Evolutionary conservation across 495 filamentous ascomycete species (phyloP), one percentile per base, ranked within the genome.

Genomic region (Neurospora tetrasperma): DNA sequence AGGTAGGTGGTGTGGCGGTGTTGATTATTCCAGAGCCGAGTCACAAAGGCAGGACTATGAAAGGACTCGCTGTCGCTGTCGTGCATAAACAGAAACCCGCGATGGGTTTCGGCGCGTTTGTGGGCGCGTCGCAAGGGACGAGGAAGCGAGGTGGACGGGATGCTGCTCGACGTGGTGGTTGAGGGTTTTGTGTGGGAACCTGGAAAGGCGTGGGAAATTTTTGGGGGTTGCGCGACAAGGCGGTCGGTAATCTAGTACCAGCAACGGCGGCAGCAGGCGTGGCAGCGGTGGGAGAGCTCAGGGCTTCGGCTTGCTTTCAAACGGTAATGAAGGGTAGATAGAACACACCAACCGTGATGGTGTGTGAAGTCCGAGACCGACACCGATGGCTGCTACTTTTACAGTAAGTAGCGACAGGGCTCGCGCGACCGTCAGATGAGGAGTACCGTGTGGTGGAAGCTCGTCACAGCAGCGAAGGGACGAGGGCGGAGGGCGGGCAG

Each of bases 161-260:
- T 66, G 54, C 54, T 16, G 54, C 54, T 66, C 54, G 54, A 66
- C 54, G 54, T 66, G 27, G 54, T 35, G 54, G 54, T 66, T 35
- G 54, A 35, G 54, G 59, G 70, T 69, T 69, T 71, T 73, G 72
- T 70, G 72, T 70, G 69, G 72, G 62, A 72, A 72, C 35, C 14
- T 66, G 54, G 7, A 66, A 35, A 66, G 39, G 39, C 70, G 70
- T 72, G 18, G 18, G 43, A 66, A 66, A 71, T 71, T 71, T 73
- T 73, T 54, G 72, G 72, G 72, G 69, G 39, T 62, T 66, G 40
- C 70, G 69, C 70, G 73, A 70, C 54, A 35, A 66, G 54, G 54
- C 54, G 54, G 54, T 66, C 54, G 54, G 54, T 35, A 11, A 27
- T 62, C 54, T 62, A 62, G 16, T 31, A 27, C 14, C 54, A 62